These are phyloP conservation scores for Pleurotus ostreatus DNA, from an alignment of 768 basidiomycete genomes.

Conservation along the genomic window DNA sequence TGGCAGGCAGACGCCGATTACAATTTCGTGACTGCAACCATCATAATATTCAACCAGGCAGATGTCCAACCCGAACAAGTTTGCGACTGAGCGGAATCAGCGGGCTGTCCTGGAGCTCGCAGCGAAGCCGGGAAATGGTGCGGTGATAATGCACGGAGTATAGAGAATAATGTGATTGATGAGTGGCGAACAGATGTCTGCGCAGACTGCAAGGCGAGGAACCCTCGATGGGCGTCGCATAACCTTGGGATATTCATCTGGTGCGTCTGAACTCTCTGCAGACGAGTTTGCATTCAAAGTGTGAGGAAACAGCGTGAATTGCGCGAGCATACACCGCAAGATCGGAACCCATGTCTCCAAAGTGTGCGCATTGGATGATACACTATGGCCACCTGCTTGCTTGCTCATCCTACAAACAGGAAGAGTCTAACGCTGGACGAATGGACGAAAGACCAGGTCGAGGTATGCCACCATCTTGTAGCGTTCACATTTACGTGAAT, in stretches of 20 bases:
- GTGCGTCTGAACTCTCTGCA: constrained; percentile 31
- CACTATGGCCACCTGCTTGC: not conserved
- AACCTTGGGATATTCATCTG: constrained; percentile 90
- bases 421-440: constrained; percentile 88
- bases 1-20: not conserved
- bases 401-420: constrained; percentile 33
- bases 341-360: constrained; percentile 92
- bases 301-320: constrained; percentile 56
- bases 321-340: constrained; percentile 91
- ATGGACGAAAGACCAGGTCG: constrained; percentile 87
- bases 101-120: constrained; percentile 66
- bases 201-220: constrained; percentile 86
- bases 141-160: not conserved
- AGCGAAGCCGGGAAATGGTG: constrained; percentile 77
- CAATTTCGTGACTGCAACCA: not conserved
- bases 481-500: not conserved
- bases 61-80: constrained; percentile 48
- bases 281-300: not conserved
- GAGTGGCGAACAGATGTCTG: constrained; percentile 60
- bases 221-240: constrained; percentile 86
- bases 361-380: constrained; percentile 56
- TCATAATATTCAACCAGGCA: constrained; percentile 6
- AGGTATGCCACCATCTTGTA: constrained; percentile 42
- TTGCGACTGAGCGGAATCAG: constrained; percentile 62
- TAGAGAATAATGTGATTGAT: constrained; percentile 12